Conservation (phyloP, 805 yeast genomes). For the Suhomyces faveliae region DNA sequence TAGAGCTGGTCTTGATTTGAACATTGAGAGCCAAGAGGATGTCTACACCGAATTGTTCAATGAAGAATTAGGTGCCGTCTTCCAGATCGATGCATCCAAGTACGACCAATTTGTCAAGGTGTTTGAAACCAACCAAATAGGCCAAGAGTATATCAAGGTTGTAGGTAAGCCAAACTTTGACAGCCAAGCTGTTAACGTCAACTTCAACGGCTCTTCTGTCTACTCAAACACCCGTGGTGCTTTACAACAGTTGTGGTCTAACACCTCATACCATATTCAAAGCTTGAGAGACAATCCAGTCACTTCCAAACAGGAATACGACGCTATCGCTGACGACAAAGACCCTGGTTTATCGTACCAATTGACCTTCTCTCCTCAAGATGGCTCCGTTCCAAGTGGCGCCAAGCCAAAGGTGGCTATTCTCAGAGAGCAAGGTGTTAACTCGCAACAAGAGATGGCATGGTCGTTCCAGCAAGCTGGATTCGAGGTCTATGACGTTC, state of each 20-base stretch:
- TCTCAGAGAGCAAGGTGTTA: constrained; percentile 97
- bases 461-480: constrained; percentile 96
- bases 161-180: constrained; percentile 69
- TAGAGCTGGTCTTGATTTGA: constrained; percentile 74
- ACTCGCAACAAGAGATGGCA: constrained; percentile 98
- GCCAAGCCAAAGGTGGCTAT: constrained; percentile 87
- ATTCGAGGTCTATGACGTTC: constrained; percentile 89
- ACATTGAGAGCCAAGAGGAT: constrained; percentile 41
- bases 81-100: constrained; percentile 69
- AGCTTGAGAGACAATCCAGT: constrained; percentile 91
- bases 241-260: constrained; percentile 81
- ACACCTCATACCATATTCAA: constrained; percentile 88
- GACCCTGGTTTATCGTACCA: constrained; percentile 90
- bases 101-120: constrained; percentile 53
- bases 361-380: constrained; percentile 64
- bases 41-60: constrained; percentile 66
- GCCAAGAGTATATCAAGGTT: constrained; percentile 49
- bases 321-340: constrained; percentile 66
- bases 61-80: constrained; percentile 95
- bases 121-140: constrained; percentile 58
- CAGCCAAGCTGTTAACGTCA: constrained; percentile 50
- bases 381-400: constrained; percentile 35
- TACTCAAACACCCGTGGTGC: constrained; percentile 59
- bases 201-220: constrained; percentile 45
- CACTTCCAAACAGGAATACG: constrained; percentile 83